Evolutionary conservation across 1,284 basidiomycete genomes (phyloP), one percentile per base, ranked within the genome.

Genomic region (Tylopilus orsonianus): DNA sequence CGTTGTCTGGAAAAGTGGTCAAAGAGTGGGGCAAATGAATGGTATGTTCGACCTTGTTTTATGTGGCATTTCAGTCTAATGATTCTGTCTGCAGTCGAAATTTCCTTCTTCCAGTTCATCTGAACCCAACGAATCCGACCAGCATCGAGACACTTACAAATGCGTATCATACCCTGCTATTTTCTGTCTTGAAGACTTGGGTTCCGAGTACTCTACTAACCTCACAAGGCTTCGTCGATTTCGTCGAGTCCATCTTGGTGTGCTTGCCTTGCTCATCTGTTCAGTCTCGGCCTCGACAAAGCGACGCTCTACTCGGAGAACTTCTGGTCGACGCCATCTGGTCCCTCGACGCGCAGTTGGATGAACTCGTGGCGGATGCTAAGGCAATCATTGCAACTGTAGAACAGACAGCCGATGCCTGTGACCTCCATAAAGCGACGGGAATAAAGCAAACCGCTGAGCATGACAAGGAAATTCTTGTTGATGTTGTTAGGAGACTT

Each of bases 271-370:
- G 85, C 14, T 85, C 85, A n/a, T 64, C 72, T 18, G 66, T 59
- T 8, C 65, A 62, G 48, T 61, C 67, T 24, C 66, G 56, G 43
- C 55, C 66, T 18, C 67, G 74, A 9, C 65, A 73, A 2, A 71
- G 74, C 53, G 67, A 67, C 12, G 56, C 68, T 1, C 60, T 72
- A 0, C 80, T 89, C 50, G 82, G 82, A 14, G 87, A 90, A 56
- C 62, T 81, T 36, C 68, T 92, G 4, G 76, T 93, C 16, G 90
- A 93, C 60, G 74, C 87, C 57, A 71, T 90, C 35, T 93, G 90
- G 90, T 75, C 86, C 20, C 64, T 88, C 43, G 89, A 93, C 64
- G 73, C 78, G 26, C 80, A 85, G 54, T 65, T 92, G 50, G 89
- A 92, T 50, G 88, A 91, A 57, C 63, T 81, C 34, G 55, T 85